Conservation (phyloP, 257 asterid genomes). For the Solanum lycopersicoides region DNA sequence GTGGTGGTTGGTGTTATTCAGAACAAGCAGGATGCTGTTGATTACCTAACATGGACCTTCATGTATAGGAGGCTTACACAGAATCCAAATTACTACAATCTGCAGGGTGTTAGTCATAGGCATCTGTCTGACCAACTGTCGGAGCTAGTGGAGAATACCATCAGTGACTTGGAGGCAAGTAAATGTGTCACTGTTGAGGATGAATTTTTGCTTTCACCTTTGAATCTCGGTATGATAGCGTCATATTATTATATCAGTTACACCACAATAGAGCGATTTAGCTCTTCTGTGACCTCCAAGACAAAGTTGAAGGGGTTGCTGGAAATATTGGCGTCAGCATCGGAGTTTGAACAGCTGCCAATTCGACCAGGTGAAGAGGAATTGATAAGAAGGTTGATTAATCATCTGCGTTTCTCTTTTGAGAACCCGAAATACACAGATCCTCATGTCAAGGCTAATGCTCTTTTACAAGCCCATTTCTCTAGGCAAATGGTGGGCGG, state of each 20-base stretch:
- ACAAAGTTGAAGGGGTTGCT: constrained; percentile 31
- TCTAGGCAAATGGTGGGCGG: constrained; percentile 24
- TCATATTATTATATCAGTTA: constrained; percentile 33
- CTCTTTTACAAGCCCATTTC: constrained; percentile 31
- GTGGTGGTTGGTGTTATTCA: constrained; percentile 32
- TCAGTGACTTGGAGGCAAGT: constrained; percentile 29
- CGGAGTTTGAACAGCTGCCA: constrained; percentile 27
- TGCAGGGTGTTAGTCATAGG: constrained; percentile 34
- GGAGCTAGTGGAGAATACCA: constrained; percentile 28
- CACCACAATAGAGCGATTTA: constrained; percentile 37
- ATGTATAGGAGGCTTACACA: constrained; percentile 35
- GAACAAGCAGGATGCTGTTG: constrained; percentile 40
- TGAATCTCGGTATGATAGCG: constrained; percentile 38
- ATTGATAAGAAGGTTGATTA: constrained; percentile 25
- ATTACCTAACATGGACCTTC: constrained; percentile 34
- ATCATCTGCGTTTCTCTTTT: constrained; percentile 31
- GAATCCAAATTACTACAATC: constrained; percentile 34
- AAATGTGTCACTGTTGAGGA: constrained; percentile 25
- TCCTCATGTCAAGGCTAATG: constrained; percentile 34
- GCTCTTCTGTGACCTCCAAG: constrained; percentile 26
- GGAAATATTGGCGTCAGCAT: constrained; percentile 31
- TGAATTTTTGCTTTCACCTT: constrained; percentile 20
- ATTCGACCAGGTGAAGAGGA: constrained; percentile 37
- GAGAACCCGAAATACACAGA: constrained; percentile 19
- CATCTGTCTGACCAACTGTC: constrained; percentile 33